These are phyloP conservation scores for Glutinoglossum americanum DNA, from an alignment of 495 filamentous ascomycete genomes.

Conservation along the genomic window DNA sequence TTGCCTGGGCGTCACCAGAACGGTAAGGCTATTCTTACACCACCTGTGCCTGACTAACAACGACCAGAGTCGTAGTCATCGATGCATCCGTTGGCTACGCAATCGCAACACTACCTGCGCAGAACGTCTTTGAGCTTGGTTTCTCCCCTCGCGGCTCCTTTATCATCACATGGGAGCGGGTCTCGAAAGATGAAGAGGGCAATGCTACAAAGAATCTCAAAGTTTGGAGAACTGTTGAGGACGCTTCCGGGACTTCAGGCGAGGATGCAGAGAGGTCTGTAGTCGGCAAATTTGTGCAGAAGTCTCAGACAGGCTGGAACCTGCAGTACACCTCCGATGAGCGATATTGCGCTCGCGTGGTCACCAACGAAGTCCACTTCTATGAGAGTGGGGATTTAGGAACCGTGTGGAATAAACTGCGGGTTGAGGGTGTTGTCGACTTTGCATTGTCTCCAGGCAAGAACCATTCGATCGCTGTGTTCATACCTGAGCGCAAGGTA, in stretches of 20 bases:
- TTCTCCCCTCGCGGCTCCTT: constrained; percentile 86
- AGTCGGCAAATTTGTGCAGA: constrained; percentile 56
- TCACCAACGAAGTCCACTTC: constrained; percentile 95
- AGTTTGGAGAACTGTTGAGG: constrained; percentile 50
- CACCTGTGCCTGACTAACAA: not conserved
- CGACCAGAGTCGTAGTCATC: constrained; percentile 48
- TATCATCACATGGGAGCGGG: constrained; percentile 91
- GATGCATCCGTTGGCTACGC: constrained; percentile 63
- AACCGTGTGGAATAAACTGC: constrained; percentile 85
- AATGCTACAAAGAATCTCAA: constrained; percentile 90
- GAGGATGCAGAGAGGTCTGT: not conserved
- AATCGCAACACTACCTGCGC: constrained; percentile 47
- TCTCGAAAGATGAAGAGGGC: constrained; percentile 76
- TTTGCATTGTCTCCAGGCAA: constrained; percentile 79
- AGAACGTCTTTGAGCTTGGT: constrained; percentile 77
- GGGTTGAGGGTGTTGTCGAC: constrained; percentile 73
- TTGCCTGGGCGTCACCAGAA: constrained; percentile 82
- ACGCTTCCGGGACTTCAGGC: not conserved
- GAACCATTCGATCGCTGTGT: constrained; percentile 77
- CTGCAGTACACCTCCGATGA: constrained; percentile 92
- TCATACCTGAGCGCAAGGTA: constrained; percentile 88
- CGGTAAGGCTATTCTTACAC: no score
- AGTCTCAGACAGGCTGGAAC: constrained; percentile 89
- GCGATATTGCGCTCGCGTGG: constrained; percentile 70
- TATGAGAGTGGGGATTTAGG: constrained; percentile 68